Percentiles rank a stretch among this genome's conserved stretches.
Conservation (phyloP, 1,139 yeast genomes). For the Candida glucosophila region DNA sequence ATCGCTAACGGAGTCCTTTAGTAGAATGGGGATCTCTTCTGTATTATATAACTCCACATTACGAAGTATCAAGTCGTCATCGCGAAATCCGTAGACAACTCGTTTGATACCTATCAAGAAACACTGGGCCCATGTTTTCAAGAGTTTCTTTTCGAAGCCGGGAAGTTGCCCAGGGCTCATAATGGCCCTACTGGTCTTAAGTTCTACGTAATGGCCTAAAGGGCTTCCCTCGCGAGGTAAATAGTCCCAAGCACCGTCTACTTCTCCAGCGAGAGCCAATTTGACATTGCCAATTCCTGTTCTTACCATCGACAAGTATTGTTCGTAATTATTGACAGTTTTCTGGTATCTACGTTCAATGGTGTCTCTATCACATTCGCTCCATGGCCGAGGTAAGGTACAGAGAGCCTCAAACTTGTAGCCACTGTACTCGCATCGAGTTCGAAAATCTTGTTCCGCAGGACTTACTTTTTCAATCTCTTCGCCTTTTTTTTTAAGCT, state of each 20-base stretch:
- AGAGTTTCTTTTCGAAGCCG: slow-evolving; percentile 64
- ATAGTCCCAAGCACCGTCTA: slow-evolving; percentile 83
- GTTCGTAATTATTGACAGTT: slow-evolving; percentile 63
- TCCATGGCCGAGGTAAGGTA: slow-evolving; percentile 73
- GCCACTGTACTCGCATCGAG: slow-evolving; percentile 53
- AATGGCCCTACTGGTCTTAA: slow-evolving; percentile 63
- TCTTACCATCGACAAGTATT: slow-evolving; percentile 67
- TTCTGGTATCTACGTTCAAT: slow-evolving; percentile 58
- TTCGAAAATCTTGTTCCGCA: slow-evolving; percentile 24
- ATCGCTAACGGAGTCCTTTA: slow-evolving; percentile 33
- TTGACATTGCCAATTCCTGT: slow-evolving; percentile 75
- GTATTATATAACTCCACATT: slow-evolving; percentile 70
- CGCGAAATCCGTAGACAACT: slow-evolving; percentile 81
- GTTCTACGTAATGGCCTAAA: slow-evolving; percentile 71
- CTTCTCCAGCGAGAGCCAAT: slow-evolving; percentile 78
- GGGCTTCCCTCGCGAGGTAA: slow-evolving; percentile 47
- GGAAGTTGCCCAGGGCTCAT: slow-evolving; percentile 43
- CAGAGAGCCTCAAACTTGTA: slow-evolving; percentile 80
- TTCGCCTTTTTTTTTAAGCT: slow-evolving; percentile 17
- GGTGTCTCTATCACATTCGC: slow-evolving; percentile 50
- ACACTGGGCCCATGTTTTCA: slow-evolving; percentile 88
- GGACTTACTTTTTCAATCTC: slow-evolving; percentile 19
- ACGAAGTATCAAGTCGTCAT: slow-evolving; percentile 52
- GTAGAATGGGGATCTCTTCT: slow-evolving; percentile 63
- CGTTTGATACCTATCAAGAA: slow-evolving; percentile 76